Evolutionary conservation across 202 grass and related monocot genomes (phyloP).

Genomic region (Musa balbisiana): DNA sequence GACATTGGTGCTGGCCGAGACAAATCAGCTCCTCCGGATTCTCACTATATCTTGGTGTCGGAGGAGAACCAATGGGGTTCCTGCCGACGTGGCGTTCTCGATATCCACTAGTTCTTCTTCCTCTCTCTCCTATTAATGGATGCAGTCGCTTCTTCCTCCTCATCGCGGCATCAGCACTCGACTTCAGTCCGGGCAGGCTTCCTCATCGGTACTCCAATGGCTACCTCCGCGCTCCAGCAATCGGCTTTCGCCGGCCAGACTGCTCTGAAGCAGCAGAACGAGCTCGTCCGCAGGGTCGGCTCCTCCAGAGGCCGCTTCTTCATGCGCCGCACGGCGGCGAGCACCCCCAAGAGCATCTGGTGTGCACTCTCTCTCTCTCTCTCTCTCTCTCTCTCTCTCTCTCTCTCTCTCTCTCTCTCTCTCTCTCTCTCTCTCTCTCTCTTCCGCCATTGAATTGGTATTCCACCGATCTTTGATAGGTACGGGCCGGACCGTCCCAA

Average conservation of each 20-base stretch:
- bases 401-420: too few species aligned
- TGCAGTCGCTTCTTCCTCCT: too few species aligned
- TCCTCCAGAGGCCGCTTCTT: slow-evolving; percentile 63
- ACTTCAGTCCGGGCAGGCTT: too few species aligned
- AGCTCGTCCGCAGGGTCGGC: slow-evolving; percentile 40
- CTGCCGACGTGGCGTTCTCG: too few species aligned
- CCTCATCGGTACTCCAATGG: slow-evolving; percentile 26
- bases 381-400: too few species aligned
- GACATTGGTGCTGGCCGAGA: not conserved
- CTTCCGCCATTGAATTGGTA: too few species aligned
- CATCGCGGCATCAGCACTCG: too few species aligned
- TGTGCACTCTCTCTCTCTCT: slow-evolving; percentile 4
- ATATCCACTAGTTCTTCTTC: too few species aligned
- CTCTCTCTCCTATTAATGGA: too few species aligned
- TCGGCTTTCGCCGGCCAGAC: slow-evolving; percentile 59
- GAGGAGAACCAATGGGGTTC: too few species aligned
- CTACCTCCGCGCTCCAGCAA: slow-evolving; percentile 59
- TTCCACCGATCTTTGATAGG: slow-evolving; percentile 13
- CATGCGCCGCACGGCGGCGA: slow-evolving; percentile 84
- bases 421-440: too few species aligned
- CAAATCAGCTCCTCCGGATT: not conserved
- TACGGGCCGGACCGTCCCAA: slow-evolving; percentile 85
- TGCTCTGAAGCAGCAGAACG: slow-evolving; percentile 35
- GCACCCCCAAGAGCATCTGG: slow-evolving; percentile 85
- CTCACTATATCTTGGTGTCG: too few species aligned